Percentiles rank a stretch among this genome's conserved stretches.
Evolutionary conservation across 345 rosid genomes (phyloP).

Genomic region (Rhizophora mangle): DNA sequence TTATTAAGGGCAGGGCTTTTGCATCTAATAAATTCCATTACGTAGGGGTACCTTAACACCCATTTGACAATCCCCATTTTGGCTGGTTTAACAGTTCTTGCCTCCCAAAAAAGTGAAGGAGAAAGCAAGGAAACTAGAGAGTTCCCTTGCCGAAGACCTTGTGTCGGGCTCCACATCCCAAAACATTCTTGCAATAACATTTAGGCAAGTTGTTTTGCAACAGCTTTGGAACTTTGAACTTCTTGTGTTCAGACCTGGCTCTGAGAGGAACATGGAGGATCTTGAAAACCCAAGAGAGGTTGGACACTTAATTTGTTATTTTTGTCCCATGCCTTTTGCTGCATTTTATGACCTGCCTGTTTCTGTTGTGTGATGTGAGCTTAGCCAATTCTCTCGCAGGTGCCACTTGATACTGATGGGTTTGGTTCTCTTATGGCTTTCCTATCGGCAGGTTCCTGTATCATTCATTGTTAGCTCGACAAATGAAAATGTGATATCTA

Average conservation of each 20-base stretch:
- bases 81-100: slow-evolving; percentile 53
- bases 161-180: slow-evolving; percentile 37
- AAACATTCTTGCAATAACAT: slow-evolving; percentile 85
- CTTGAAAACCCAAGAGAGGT: slow-evolving; percentile 79
- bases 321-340: not conserved
- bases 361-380: slow-evolving; percentile 28
- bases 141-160: slow-evolving; percentile 44
- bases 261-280: slow-evolving; percentile 63
- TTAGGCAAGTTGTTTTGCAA: slow-evolving; percentile 76
- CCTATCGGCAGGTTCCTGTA: slow-evolving; percentile 63
- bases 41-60: too few relatives aligned
- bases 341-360: slow-evolving; percentile 3
- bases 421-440: slow-evolving; percentile 60
- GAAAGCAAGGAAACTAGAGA: slow-evolving; percentile 53
- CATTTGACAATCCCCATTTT: too few relatives aligned
- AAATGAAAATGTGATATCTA: slow-evolving; percentile 55
- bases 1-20: too few relatives aligned
- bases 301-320: slow-evolving; percentile 15
- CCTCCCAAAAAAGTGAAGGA: slow-evolving; percentile 75
- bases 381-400: slow-evolving; percentile 42
- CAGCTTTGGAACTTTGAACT: slow-evolving; percentile 78
- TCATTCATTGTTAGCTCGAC: slow-evolving; percentile 61
- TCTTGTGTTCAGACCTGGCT: slow-evolving; percentile 61
- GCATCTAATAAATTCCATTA: too few relatives aligned
- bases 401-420: slow-evolving; percentile 51